Conservation (phyloP, 2,329 filamentous ascomycete species). For the Monascus ruber region DNA sequence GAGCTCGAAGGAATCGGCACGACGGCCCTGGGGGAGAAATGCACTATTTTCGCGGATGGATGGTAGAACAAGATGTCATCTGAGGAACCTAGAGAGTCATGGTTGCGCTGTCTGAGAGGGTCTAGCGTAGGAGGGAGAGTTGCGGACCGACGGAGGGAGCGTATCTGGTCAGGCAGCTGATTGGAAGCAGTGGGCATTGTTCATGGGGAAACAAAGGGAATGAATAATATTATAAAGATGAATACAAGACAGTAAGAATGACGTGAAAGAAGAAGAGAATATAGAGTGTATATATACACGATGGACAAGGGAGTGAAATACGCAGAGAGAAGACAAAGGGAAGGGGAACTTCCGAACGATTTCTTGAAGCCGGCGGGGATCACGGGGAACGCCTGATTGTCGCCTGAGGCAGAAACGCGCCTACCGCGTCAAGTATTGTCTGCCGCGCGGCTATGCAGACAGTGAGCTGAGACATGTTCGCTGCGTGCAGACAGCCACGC, state of each 20-base stretch:
- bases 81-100: conserved; percentile 16
- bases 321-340: background rate
- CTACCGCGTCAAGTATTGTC: too few relatives aligned
- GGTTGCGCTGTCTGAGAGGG: conserved; percentile 15
- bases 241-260: background rate
- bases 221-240: conserved; percentile 9
- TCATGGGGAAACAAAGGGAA: conserved; percentile 1
- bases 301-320: conserved; percentile 2
- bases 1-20: conserved; percentile 33
- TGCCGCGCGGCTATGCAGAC: too few relatives aligned
- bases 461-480: too few relatives aligned
- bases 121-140: conserved; percentile 27
- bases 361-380: too few relatives aligned
- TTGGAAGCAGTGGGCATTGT: conserved; percentile 23
- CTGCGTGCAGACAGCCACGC: too few relatives aligned
- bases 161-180: conserved; percentile 16
- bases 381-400: too few relatives aligned
- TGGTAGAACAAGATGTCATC: conserved; percentile 55
- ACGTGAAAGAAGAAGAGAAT: conserved; percentile 1
- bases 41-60: conserved; percentile 59
- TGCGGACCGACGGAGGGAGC: conserved; percentile 21
- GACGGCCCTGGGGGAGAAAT: conserved; percentile 41
- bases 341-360: too few relatives aligned
- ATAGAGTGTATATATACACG: background rate
- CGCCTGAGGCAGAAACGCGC: too few relatives aligned